A percentile compares a stretch with the other conserved stretches of the same genome.
These are phyloP conservation scores for Aureobasidium zeae DNA, from an alignment of 2,329 filamentous ascomycete genomes.

Conservation along the genomic window DNA sequence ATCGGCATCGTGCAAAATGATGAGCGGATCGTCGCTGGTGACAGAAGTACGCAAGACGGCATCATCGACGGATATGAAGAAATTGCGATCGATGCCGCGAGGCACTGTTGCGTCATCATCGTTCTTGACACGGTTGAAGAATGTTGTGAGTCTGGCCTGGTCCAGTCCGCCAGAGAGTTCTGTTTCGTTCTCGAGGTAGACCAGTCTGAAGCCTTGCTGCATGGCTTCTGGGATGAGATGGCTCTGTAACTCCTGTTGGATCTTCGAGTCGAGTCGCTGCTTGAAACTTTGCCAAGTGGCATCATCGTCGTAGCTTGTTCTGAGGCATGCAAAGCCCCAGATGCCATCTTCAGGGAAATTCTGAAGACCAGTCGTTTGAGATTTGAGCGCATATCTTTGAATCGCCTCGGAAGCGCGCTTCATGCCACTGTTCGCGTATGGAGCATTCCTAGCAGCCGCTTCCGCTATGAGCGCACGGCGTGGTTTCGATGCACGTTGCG, in stretches of 20 bases:
- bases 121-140: constrained; percentile 1
- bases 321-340: background rate
- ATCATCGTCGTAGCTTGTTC: constrained; percentile 3
- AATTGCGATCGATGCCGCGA: constrained; percentile 1
- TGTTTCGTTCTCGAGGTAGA: constrained; percentile 5
- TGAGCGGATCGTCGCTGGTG: background rate
- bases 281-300: background rate
- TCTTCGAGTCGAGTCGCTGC: constrained; percentile 2
- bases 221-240: background rate
- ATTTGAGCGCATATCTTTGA: constrained; percentile 1
- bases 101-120: background rate
- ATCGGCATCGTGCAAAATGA: background rate
- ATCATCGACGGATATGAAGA: constrained; percentile 2
- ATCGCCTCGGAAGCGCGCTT: background rate
- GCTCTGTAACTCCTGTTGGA: background rate
- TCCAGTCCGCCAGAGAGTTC: background rate
- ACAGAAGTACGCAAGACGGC: constrained; percentile 5
- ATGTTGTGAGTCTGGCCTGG: background rate
- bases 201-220: background rate
- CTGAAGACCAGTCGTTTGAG: background rate
- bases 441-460: constrained; percentile 2
- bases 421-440: background rate
- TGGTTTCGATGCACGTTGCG: background rate
- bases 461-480: background rate
- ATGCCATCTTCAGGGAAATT: constrained; percentile 1